Conservation (phyloP, 768 basidiomycete genomes). For the Auriscalpium orientale region DNA sequence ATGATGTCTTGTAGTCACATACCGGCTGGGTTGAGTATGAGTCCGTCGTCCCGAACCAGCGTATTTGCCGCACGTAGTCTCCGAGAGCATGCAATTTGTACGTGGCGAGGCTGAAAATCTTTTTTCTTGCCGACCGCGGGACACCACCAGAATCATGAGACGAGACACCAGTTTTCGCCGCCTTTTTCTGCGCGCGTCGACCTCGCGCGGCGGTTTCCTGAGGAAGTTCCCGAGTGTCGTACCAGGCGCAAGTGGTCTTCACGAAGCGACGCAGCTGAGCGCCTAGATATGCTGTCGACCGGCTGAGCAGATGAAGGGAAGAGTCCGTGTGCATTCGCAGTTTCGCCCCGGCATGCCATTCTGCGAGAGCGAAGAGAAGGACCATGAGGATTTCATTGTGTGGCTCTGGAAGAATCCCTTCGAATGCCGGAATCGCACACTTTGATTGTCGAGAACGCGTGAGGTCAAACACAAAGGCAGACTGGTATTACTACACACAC, state of each 20-base stretch:
- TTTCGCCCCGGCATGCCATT: conserved; percentile 24
- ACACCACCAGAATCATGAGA: too few species aligned
- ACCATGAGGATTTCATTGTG: conserved; percentile 15
- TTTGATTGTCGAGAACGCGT: neutral
- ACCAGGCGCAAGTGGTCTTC: conserved; percentile 7
- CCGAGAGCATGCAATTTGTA: conserved; percentile 31
- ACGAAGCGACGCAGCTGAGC: conserved; percentile 8
- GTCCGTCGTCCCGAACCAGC: conserved; percentile 27
- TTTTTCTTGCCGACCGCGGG: neutral
- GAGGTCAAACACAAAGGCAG: neutral
- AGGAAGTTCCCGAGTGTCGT: conserved; percentile 10
- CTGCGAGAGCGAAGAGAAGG: conserved; percentile 16
- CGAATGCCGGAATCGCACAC: conserved; percentile 20
- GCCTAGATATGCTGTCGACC: conserved; percentile 3
- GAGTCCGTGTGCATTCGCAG: conserved; percentile 19
- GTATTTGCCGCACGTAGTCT: conserved; percentile 24
- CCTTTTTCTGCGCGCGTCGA: neutral
- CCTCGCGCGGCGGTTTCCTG: neutral
- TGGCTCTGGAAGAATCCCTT: conserved; percentile 17
- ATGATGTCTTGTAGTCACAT: neutral
- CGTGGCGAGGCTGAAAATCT: conserved; percentile 23
- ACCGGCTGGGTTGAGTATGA: conserved; percentile 28
- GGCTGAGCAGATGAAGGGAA: conserved; percentile 6
- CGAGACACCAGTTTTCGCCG: neutral
- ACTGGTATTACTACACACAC: too few species aligned